A percentile compares a stretch with the other conserved stretches of the same genome.
These are phyloP conservation scores for Termitomyces sp. DNA, from an alignment of 768 basidiomycete species.

Conservation along the genomic window DNA sequence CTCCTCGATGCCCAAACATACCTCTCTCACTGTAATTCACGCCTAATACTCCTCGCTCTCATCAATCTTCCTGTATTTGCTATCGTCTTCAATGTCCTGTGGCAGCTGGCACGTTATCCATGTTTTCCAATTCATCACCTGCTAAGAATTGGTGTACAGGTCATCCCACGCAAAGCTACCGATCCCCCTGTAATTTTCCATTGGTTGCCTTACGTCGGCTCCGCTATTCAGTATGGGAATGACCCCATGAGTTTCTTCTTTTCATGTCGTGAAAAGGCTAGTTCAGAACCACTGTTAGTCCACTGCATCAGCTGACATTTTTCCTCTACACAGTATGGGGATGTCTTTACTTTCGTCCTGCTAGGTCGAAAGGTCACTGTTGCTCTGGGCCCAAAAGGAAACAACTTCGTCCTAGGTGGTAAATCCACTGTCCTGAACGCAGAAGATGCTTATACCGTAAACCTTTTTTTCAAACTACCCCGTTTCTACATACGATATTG, in stretches of 20 bases:
- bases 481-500: background rate
- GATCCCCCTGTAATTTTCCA: slow-evolving; percentile 92
- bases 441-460: slow-evolving; percentile 93
- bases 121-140: background rate
- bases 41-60: slow-evolving; percentile 39
- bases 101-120: slow-evolving; percentile 65
- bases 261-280: slow-evolving; percentile 70
- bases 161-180: slow-evolving; percentile 61
- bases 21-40: slow-evolving; percentile 27
- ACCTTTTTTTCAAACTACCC: slow-evolving; percentile 10
- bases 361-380: slow-evolving; percentile 89
- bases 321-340: slow-evolving; percentile 63
- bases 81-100: slow-evolving; percentile 67
- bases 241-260: slow-evolving; percentile 90
- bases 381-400: slow-evolving; percentile 85
- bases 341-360: slow-evolving; percentile 94
- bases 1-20: slow-evolving; percentile 35
- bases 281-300: slow-evolving; percentile 4
- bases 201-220: slow-evolving; percentile 86
- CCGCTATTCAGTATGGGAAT: slow-evolving; percentile 83
- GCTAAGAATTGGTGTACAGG: slow-evolving; percentile 27
- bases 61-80: slow-evolving; percentile 65
- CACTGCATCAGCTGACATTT: background rate
- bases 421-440: slow-evolving; percentile 90
- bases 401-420: slow-evolving; percentile 91